Percentiles rank a stretch among this genome's conserved stretches.
These are phyloP conservation scores for Terana coerulea DNA, from an alignment of 768 basidiomycete species.

Conservation along the genomic window DNA sequence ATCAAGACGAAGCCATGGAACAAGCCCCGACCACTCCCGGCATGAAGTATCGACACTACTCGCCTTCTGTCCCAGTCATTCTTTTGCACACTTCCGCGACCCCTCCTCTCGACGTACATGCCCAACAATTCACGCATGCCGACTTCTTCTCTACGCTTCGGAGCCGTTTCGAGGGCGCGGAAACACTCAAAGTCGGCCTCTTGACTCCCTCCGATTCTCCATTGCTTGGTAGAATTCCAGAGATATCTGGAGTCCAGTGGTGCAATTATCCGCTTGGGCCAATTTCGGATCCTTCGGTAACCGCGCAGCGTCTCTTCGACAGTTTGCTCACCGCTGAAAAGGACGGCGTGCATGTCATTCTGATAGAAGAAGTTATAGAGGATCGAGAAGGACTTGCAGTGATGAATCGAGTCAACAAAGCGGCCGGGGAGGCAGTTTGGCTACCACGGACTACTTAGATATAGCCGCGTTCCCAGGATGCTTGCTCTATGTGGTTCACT, in stretches of 20 bases:
- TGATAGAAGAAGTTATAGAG: slow-evolving; percentile 83
- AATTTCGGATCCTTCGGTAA: slow-evolving; percentile 53
- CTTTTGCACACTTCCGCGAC: slow-evolving; percentile 56
- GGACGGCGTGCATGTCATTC: slow-evolving; percentile 72
- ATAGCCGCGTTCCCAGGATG: too few species aligned
- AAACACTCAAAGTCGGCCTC: slow-evolving; percentile 57
- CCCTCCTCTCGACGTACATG: slow-evolving; percentile 33
- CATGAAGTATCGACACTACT: slow-evolving; percentile 99
- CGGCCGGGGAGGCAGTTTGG: slow-evolving; percentile 56
- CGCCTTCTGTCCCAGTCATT: slow-evolving; percentile 82
- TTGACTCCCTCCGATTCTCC: slow-evolving; percentile 60
- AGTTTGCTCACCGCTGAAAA: slow-evolving; percentile 79
- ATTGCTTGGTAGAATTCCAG: slow-evolving; percentile 27
- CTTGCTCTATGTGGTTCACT: too few species aligned
- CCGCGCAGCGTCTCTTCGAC: slow-evolving; percentile 83
- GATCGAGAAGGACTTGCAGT: slow-evolving; percentile 84
- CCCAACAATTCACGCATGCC: slow-evolving; percentile 30
- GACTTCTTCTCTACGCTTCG: slow-evolving; percentile 44
- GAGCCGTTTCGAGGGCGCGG: slow-evolving; percentile 12
- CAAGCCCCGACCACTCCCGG: slow-evolving; percentile 90
- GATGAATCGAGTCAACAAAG: slow-evolving; percentile 92
- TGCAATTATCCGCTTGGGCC: slow-evolving; percentile 45
- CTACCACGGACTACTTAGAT: slow-evolving; percentile 12
- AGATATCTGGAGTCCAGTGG: slow-evolving; percentile 45
- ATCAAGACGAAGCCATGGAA: slow-evolving; percentile 63